Evolutionary conservation across 257 asterid genomes (phyloP).

Genomic region (Fraxinus excelsior): DNA sequence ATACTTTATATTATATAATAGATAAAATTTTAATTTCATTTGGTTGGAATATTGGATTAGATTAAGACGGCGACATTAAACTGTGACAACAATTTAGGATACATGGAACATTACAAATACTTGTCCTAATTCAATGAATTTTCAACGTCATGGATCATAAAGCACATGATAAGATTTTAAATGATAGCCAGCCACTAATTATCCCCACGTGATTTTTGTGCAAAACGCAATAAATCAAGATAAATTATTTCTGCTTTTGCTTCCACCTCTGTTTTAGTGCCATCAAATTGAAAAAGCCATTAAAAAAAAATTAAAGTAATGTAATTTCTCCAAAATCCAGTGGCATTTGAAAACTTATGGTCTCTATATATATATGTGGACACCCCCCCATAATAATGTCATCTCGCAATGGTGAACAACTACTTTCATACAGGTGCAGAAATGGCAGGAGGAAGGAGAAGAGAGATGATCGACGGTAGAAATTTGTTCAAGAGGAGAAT

Average conservation of each 20-base stretch:
- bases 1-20: no score
- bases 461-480: background rate
- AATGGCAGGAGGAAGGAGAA: slow-evolving; percentile 5
- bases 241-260: background rate
- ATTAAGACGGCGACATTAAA: background rate
- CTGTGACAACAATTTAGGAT: background rate
- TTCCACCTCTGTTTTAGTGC: background rate
- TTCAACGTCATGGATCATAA: background rate
- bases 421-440: background rate
- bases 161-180: background rate
- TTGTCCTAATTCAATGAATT: background rate
- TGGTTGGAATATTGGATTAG: no score
- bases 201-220: background rate
- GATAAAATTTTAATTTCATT: no score
- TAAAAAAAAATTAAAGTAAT: background rate
- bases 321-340: background rate
- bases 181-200: background rate
- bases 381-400: background rate
- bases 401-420: background rate
- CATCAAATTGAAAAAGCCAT: background rate
- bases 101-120: background rate
- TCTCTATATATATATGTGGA: background rate
- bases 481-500: background rate
- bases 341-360: background rate
- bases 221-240: background rate